Evolutionary conservation across 371 early-diverging fungal genomes (phyloP).

Genomic region (Racocetra persica): DNA sequence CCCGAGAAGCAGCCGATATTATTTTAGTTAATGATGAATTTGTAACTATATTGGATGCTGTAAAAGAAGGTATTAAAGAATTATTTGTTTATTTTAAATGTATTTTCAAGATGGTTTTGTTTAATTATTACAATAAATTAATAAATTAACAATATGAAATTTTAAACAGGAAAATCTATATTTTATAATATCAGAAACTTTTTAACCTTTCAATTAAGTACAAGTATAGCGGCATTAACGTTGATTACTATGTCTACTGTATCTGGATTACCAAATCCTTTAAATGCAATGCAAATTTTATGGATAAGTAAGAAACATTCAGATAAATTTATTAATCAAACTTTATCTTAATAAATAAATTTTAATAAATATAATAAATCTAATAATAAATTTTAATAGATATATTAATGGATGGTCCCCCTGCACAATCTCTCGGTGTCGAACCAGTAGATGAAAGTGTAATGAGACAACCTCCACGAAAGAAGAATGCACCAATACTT

Average conservation of each 20-base stretch:
- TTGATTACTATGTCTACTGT: conserved; percentile 88
- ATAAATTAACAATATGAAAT: not conserved
- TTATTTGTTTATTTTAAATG: not conserved
- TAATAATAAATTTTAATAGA: too few relatives aligned
- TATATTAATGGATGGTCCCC: conserved; percentile 93
- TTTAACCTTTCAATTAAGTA: conserved; percentile 88
- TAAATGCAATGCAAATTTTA: conserved; percentile 97
- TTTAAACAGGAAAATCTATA: conserved; percentile 74
- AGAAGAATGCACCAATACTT: conserved; percentile 77
- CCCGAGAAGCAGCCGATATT: conserved; percentile 93
- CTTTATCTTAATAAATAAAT: conserved; percentile 21
- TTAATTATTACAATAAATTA: not conserved
- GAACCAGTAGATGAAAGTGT: conserved; percentile 86
- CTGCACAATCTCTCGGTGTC: conserved; percentile 90
- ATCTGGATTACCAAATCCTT: conserved; percentile 87
- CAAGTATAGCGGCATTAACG: conserved; percentile 83
- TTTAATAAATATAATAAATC: not conserved
- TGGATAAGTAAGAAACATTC: conserved; percentile 84
- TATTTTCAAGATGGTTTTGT: too few relatives aligned
- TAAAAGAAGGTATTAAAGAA: conserved; percentile 78
- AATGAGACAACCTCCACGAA: conserved; percentile 84
- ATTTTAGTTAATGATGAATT: conserved; percentile 91
- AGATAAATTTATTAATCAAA: not conserved
- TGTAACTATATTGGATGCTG: conserved; percentile 81
- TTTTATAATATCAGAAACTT: conserved; percentile 95